Evolutionary conservation across 345 rosid genomes (phyloP).

Genomic region (Luvunga scandens): DNA sequence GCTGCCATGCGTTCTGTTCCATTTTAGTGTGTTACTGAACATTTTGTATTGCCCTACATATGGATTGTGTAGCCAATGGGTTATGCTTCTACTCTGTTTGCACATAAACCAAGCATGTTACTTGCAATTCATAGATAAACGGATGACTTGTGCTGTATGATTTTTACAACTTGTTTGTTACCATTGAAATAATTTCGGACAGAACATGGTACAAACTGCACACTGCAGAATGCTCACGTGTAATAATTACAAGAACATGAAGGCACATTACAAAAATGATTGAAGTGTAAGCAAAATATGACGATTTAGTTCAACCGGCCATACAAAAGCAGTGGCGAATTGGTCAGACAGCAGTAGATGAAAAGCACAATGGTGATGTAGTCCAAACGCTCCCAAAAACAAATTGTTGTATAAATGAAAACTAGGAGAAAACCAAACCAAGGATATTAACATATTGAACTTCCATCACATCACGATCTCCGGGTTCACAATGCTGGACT

Average conservation of each 20-base stretch:
- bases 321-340: not conserved
- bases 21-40: constrained; percentile 2
- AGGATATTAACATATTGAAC: not conserved
- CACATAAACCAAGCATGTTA: not conserved
- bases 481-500: constrained; percentile 72
- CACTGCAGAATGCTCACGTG: too few species aligned
- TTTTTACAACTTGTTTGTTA: not conserved
- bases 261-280: not conserved
- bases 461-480: constrained; percentile 61
- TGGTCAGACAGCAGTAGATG: not conserved
- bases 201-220: not conserved
- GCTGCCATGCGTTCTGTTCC: constrained; percentile 4
- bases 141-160: not conserved
- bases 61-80: not conserved
- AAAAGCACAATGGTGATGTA: not conserved
- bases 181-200: not conserved
- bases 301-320: not conserved
- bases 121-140: not conserved
- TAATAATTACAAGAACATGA: too few species aligned
- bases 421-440: too few species aligned
- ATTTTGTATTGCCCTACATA: not conserved
- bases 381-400: not conserved
- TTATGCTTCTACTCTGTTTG: not conserved
- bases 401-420: not conserved
- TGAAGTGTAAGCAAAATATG: not conserved